phyloP scores from a whole-genome alignment of 2,329 filamentous ascomycete genomes.

The Pestalotiopsis sp. region DNA sequence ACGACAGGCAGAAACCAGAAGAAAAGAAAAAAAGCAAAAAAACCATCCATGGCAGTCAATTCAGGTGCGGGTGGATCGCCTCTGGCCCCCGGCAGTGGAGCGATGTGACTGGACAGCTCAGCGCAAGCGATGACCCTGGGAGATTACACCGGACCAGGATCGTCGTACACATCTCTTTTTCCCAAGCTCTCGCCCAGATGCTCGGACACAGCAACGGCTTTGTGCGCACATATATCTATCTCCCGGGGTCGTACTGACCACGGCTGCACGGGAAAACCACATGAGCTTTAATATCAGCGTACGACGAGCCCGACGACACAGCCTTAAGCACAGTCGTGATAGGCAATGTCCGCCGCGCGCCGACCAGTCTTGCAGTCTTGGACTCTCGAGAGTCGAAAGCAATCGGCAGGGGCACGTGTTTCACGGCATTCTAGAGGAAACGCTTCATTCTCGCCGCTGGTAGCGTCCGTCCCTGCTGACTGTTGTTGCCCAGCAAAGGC shows the following conservation, averaged over 20 bases:
- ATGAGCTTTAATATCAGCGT: background rate
- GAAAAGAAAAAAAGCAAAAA: background rate
- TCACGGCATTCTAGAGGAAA: background rate
- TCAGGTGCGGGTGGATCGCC: conserved; percentile 9
- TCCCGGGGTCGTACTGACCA: background rate
- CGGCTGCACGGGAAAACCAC: background rate
- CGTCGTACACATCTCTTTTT: conserved; percentile 8
- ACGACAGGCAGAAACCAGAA: background rate
- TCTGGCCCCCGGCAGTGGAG: conserved; percentile 3
- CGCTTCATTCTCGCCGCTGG: no score
- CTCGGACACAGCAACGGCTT: background rate
- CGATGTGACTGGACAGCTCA: conserved; percentile 8
- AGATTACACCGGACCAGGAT: conserved; percentile 29
- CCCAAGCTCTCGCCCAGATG: background rate
- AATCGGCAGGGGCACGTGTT: background rate
- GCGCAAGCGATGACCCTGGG: conserved; percentile 26
- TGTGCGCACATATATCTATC: background rate
- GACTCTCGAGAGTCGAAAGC: background rate
- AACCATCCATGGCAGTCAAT: background rate
- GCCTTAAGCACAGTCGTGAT: background rate
- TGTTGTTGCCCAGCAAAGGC: no score
- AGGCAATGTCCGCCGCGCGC: background rate
- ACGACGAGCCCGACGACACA: background rate
- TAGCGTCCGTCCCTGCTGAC: no score
- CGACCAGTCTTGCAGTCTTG: background rate